phyloP scores from a whole-genome alignment of 2,329 filamentous ascomycete genomes.

The Xylaria sp. region DNA sequence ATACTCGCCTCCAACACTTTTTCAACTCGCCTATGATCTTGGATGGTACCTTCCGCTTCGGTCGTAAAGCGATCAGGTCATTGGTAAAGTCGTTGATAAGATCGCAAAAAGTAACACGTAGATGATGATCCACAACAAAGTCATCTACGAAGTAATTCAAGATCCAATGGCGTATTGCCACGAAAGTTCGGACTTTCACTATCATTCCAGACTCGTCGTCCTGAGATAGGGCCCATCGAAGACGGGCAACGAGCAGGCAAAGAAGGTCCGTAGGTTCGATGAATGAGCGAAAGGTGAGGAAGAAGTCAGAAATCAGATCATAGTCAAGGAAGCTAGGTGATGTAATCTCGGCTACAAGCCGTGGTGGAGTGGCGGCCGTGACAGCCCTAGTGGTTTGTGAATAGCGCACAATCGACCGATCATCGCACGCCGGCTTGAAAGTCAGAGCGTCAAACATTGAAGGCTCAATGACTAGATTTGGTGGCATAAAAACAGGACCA shows the following conservation, averaged over 20 bases:
- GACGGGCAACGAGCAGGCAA: slow-evolving; percentile 82
- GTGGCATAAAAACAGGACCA: slow-evolving; percentile 61
- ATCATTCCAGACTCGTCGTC: slow-evolving; percentile 88
- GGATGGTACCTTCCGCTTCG: slow-evolving; percentile 65
- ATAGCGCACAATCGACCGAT: slow-evolving; percentile 84
- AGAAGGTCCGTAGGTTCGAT: slow-evolving; percentile 80
- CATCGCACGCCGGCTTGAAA: slow-evolving; percentile 80
- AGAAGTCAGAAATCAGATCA: slow-evolving; percentile 96
- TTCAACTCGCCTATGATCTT: slow-evolving; percentile 96
- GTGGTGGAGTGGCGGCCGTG: slow-evolving; percentile 86
- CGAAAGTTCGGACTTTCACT: slow-evolving; percentile 94
- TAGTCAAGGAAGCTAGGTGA: slow-evolving; percentile 97
- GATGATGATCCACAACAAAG: slow-evolving; percentile 78
- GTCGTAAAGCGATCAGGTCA: slow-evolving; percentile 60
- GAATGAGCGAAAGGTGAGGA: slow-evolving; percentile 92
- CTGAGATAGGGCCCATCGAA: slow-evolving; percentile 86
- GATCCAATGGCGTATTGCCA: slow-evolving; percentile 95
- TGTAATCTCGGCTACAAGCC: slow-evolving; percentile 94
- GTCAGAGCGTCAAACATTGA: slow-evolving; percentile 85
- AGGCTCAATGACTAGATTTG: slow-evolving; percentile 68
- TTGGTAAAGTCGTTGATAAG: slow-evolving; percentile 76
- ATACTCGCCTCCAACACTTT: slow-evolving; percentile 95
- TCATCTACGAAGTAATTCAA: slow-evolving; percentile 98
- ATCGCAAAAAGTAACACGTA: slow-evolving; percentile 82
- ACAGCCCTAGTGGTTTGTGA: slow-evolving; percentile 76